These are phyloP conservation scores for Hericium coralloides DNA, from an alignment of 768 basidiomycete species.

Conservation along the genomic window DNA sequence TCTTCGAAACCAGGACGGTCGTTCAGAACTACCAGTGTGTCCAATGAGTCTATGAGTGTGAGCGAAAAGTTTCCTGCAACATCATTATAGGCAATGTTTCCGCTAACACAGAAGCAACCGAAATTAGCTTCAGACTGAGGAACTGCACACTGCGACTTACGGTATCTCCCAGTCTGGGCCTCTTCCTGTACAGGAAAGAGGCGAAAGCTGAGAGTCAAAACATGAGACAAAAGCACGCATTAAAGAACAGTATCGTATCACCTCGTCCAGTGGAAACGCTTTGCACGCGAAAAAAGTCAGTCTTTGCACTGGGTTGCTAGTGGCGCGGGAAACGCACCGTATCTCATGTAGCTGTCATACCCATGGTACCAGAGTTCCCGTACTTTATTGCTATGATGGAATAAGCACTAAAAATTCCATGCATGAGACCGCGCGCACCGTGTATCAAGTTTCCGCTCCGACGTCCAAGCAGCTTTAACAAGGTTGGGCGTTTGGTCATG, in stretches of 20 bases:
- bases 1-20: constrained; percentile 72
- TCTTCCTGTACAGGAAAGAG: constrained; percentile 76
- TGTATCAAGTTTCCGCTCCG: constrained; percentile 44
- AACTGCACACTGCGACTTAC: constrained; percentile 35
- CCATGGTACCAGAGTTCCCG: constrained; percentile 87
- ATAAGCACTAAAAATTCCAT: neutral
- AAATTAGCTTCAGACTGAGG: constrained; percentile 9
- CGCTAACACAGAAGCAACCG: constrained; percentile 31
- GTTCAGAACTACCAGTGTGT: constrained; percentile 82
- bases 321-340: constrained; percentile 36
- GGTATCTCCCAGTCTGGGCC: constrained; percentile 84
- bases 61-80: constrained; percentile 91
- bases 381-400: constrained; percentile 46
- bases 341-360: constrained; percentile 79
- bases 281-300: constrained; percentile 5
- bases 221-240: neutral
- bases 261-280: constrained; percentile 88
- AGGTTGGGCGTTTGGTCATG: constrained; percentile 2
- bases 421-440: constrained; percentile 33
- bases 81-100: constrained; percentile 79
- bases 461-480: constrained; percentile 36
- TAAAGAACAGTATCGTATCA: constrained; percentile 17
- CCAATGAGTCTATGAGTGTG: constrained; percentile 75
- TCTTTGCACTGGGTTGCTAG: neutral
- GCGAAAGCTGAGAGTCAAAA: constrained; percentile 51